A percentile compares a stretch with the other conserved stretches of the same genome.
phyloP scores from a whole-genome alignment of 495 filamentous ascomycete genomes.

The Aspergillus steynii region DNA sequence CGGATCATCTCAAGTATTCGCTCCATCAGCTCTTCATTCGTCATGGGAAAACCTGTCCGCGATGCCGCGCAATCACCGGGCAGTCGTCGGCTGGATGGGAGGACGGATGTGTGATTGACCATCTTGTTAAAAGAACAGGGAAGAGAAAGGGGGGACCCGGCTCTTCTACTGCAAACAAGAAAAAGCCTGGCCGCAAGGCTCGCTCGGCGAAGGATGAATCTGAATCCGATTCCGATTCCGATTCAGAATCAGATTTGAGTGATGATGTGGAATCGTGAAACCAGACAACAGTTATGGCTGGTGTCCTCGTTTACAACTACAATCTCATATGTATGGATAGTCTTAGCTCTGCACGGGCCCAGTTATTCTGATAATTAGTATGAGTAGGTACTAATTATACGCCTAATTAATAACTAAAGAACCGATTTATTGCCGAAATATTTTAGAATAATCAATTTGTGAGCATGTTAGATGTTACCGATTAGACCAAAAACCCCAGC shows the following conservation, averaged over 20 bases:
- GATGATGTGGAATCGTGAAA: too few species aligned
- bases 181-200: conserved; percentile 9
- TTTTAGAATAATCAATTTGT: too few species aligned
- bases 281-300: too few species aligned
- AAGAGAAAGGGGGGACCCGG: conserved; percentile 34
- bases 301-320: too few species aligned
- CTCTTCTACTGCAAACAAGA: background rate
- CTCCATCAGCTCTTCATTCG: conserved; percentile 85
- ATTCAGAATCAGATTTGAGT: background rate
- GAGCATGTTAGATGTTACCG: too few species aligned
- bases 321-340: too few species aligned
- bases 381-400: too few species aligned
- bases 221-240: background rate
- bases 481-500: too few species aligned
- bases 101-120: conserved; percentile 52
- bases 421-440: too few species aligned
- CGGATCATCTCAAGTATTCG: conserved; percentile 83
- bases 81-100: conserved; percentile 46
- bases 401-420: too few species aligned
- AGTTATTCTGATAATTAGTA: too few species aligned
- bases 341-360: too few species aligned
- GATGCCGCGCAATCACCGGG: conserved; percentile 65
- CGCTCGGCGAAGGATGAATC: background rate
- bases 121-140: conserved; percentile 47
- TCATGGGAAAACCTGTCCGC: conserved; percentile 78